These are phyloP conservation scores for Paralagenidium karlingii DNA, from an alignment of 352 stramenopile genomes.

Conservation along the genomic window DNA sequence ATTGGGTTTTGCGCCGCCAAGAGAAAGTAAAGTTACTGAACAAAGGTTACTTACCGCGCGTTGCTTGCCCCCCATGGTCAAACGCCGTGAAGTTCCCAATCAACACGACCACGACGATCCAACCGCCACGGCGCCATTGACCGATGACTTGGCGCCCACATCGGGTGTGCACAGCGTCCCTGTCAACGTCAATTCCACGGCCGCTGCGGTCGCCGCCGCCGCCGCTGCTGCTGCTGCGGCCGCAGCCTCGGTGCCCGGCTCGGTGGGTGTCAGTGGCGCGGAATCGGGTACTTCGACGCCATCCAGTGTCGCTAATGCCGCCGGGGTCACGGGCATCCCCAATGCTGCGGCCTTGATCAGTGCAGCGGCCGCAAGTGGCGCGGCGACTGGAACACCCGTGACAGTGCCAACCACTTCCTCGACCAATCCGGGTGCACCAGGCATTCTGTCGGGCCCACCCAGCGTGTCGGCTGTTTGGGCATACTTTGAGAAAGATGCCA, in stretches of 20 bases:
- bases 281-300: background rate
- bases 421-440: slow-evolving; percentile 6
- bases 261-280: background rate
- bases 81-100: no score
- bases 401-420: background rate
- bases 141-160: background rate
- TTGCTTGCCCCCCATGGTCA: no score
- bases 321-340: background rate
- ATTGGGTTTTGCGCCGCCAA: no score
- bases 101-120: no score
- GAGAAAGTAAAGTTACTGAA: no score
- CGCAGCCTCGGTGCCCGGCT: background rate
- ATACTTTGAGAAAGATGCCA: slow-evolving; percentile 69
- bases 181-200: background rate
- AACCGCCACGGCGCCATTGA: background rate
- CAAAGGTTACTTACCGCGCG: no score
- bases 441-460: no score
- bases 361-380: no score
- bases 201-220: background rate
- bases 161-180: no score
- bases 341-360: no score
- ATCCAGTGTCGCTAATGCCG: background rate
- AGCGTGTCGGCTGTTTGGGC: slow-evolving; percentile 73
- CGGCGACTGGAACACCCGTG: no score
- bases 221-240: slow-evolving; percentile 1